A percentile compares a stretch with the other conserved stretches of the same genome.
phyloP scores from a whole-genome alignment of 164 flowering plant genomes.

The Annona cherimola region DNA sequence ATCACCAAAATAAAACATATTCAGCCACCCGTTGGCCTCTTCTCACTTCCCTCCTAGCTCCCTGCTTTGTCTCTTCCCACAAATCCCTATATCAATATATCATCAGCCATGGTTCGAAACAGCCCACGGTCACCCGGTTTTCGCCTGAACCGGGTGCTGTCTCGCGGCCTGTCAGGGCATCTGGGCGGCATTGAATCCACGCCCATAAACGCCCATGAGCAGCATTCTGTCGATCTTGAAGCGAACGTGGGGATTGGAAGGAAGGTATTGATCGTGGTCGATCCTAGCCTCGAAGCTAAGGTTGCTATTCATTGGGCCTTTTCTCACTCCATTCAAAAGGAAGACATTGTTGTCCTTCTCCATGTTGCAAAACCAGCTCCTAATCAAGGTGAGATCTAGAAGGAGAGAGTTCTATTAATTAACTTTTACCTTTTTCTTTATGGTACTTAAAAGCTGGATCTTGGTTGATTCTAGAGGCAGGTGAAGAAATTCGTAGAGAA shows the following conservation, averaged over 20 bases:
- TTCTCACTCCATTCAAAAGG: constrained; percentile 59
- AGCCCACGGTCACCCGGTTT: constrained; percentile 40
- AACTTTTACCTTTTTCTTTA: neutral
- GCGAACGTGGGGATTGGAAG: constrained; percentile 25
- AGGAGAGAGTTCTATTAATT: no score
- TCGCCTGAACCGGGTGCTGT: constrained; percentile 51
- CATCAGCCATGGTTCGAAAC: constrained; percentile 30
- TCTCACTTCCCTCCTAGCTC: neutral
- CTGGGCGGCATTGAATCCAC: constrained; percentile 2
- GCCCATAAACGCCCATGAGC: constrained; percentile 8
- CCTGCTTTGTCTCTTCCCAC: neutral
- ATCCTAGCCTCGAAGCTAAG: constrained; percentile 59
- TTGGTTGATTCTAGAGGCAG: no score
- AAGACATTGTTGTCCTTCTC: constrained; percentile 61
- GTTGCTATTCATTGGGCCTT: constrained; percentile 79
- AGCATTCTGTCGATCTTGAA: neutral
- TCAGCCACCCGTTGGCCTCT: neutral
- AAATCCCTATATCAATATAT: neutral
- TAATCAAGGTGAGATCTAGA: constrained; percentile 46
- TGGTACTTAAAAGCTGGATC: neutral
- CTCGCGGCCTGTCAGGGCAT: constrained; percentile 47
- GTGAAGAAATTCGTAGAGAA: constrained; percentile 28
- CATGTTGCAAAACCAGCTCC: constrained; percentile 40
- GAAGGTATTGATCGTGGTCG: constrained; percentile 72
- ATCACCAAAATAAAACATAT: no score